Base-by-base conservation (phyloP, 1,139 yeast genomes). In the Lipomyces yarrowii region DNA sequence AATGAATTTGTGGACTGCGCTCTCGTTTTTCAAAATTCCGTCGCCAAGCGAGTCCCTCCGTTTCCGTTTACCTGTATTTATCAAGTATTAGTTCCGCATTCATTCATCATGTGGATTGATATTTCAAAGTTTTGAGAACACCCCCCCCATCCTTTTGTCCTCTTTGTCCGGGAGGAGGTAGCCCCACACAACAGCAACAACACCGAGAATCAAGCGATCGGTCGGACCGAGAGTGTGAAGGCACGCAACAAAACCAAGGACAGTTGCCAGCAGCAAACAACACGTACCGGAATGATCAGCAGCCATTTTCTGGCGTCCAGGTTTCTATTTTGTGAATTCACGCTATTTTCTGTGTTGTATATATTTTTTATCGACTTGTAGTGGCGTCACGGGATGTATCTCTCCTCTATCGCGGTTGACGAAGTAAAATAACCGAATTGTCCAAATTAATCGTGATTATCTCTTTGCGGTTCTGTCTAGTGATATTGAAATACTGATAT, bases 1-100 rank as follows among this genome's bases (percentile, higher is more conserved):
- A 21, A 65, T 56, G 42, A 61, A 52, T 35, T 65, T 53, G 18
- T 61, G 64, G 10, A 64, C 42, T 11, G 57, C 53, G 23, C 54
- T 58, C 3, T 56, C 54, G 30, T 53, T 26, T 23, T 57, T 33
- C 21, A 33, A 37, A n/a, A 8, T n/a, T 18, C 48, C 33, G 23
- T 52, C 55, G 15, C 18, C 32, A 52, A 4, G 30, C 10, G 55
- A 52, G 15, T 23, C 55, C 33, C 55, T 52, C n/a, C 55, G 30
- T 52, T 52, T 52, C 18, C 55, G 33, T 26, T 52, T 52, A 30
- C 33, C 33, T 23, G 32, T 18, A 23, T 13, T 23, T 13, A 11
- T 30, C 33, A 52, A 7, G 18, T 52, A 52, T 26, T 15, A 52
- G 33, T 11, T 32, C 26, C 18, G 8, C 18, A 23, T 23, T 51